Conservation (phyloP, 352 stramenopile genomes). For the Pythium volutum region DNA sequence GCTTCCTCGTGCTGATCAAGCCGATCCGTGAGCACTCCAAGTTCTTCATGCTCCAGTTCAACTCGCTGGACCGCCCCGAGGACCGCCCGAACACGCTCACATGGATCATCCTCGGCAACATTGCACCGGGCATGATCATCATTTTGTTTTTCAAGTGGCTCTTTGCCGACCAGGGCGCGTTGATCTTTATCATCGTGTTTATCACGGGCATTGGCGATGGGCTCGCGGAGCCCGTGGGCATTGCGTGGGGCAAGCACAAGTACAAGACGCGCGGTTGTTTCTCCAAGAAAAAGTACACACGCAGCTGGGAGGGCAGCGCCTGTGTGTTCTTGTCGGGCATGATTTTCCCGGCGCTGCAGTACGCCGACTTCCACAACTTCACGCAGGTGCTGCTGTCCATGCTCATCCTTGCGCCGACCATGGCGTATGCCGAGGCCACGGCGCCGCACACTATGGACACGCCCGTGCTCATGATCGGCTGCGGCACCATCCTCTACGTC, state of each 20-base stretch:
- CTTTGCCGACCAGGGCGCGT: slow-evolving; percentile 37
- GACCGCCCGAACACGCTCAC: slow-evolving; percentile 53
- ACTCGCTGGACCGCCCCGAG: slow-evolving; percentile 80
- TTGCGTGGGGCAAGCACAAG: slow-evolving; percentile 81
- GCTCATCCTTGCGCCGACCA: slow-evolving; percentile 71
- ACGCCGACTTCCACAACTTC: slow-evolving; percentile 75
- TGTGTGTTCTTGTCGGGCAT: slow-evolving; percentile 77
- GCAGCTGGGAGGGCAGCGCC: slow-evolving; percentile 69
- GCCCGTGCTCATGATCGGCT: slow-evolving; percentile 78
- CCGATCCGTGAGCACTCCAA: slow-evolving; percentile 72
- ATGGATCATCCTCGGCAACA: slow-evolving; percentile 51
- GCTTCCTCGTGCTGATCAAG: slow-evolving; percentile 83
- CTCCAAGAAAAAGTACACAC: slow-evolving; percentile 78
- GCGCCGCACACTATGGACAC: slow-evolving; percentile 86
- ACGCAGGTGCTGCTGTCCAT: slow-evolving; percentile 74
- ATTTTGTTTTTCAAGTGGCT: slow-evolving; percentile 87
- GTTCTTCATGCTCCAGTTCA: slow-evolving; percentile 89
- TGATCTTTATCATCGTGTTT: slow-evolving; percentile 54
- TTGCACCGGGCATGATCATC: slow-evolving; percentile 65
- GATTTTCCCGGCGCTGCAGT: slow-evolving; percentile 76
- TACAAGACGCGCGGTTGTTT: slow-evolving; percentile 79
- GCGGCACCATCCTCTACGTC: slow-evolving; percentile 67
- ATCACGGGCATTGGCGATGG: slow-evolving; percentile 78
- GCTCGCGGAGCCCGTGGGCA: slow-evolving; percentile 71
- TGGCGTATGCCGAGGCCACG: slow-evolving; percentile 82